These are phyloP conservation scores for Picocystis salinarum DNA, from an alignment of 139 green algal species.

Conservation along the genomic window DNA sequence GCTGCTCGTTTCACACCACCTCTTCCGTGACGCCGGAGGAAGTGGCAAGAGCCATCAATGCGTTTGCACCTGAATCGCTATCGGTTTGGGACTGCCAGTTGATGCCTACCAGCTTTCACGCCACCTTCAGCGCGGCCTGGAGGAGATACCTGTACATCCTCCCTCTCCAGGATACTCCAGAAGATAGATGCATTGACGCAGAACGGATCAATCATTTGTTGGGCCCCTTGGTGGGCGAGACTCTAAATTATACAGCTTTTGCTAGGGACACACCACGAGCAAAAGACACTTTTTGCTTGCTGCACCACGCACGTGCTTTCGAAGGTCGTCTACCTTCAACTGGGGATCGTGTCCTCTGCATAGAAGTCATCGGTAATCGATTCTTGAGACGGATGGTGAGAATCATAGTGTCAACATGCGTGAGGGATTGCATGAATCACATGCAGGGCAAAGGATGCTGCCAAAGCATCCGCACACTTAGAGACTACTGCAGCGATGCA, in stretches of 20 bases:
- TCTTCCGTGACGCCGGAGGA: too few relatives aligned
- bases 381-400: conserved; percentile 19
- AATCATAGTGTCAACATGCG: too few relatives aligned
- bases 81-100: background rate
- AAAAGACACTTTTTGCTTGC: conserved; percentile 17
- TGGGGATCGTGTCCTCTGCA: conserved; percentile 8
- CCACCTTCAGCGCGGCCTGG: conserved; percentile 24
- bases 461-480: too few relatives aligned
- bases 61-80: background rate
- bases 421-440: too few relatives aligned
- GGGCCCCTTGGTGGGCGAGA: conserved; percentile 10
- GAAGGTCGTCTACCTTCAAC: conserved; percentile 5
- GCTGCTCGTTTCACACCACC: too few relatives aligned
- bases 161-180: conserved; percentile 7
- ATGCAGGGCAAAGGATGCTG: too few relatives aligned
- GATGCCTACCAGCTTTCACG: conserved; percentile 17
- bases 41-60: conserved; percentile 1
- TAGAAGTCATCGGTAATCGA: conserved; percentile 25
- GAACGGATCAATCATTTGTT: conserved; percentile 13
- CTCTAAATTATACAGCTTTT: conserved; percentile 18
- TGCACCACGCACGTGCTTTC: conserved; percentile 9
- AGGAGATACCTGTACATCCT: conserved; percentile 28
- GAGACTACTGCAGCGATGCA: too few relatives aligned
- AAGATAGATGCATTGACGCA: conserved; percentile 8
- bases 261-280: conserved; percentile 14